Evolutionary conservation across 805 yeast species (phyloP).

Genomic region (Zygotorulaspora sp.): DNA sequence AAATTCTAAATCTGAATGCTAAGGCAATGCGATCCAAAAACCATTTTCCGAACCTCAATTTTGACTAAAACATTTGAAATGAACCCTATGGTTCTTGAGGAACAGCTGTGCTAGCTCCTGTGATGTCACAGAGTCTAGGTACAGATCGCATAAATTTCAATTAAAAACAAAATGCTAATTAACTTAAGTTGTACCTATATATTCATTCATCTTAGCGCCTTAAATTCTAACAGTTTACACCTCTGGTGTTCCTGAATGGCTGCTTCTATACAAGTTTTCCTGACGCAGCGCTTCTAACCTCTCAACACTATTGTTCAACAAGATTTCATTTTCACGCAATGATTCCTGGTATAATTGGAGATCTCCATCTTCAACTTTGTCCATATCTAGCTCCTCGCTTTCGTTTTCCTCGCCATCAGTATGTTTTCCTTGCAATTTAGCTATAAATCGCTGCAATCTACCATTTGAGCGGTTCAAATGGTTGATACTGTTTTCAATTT

Average conservation of each 20-base stretch:
- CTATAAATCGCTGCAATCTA: conserved; percentile 42
- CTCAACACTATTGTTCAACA: conserved; percentile 47
- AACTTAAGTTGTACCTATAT: no score
- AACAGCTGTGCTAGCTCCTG: no score
- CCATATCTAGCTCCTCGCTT: conserved; percentile 27
- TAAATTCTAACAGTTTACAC: no score
- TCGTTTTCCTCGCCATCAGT: conserved; percentile 25
- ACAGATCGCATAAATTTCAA: no score
- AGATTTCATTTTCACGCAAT: conserved; percentile 50
- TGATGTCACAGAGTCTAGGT: no score
- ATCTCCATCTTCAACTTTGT: conserved; percentile 41
- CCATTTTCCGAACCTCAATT: no score
- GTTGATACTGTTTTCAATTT: conserved; percentile 40
- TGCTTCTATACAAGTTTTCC: conserved; percentile 46
- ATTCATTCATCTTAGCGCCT: no score
- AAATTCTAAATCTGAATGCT: no score
- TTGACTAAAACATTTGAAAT: no score
- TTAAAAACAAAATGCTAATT: no score
- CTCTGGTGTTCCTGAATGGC: conserved; percentile 10
- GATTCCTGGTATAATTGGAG: conserved; percentile 50
- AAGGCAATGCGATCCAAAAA: no score
- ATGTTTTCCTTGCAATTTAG: conserved; percentile 28
- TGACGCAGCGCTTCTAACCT: conserved; percentile 43
- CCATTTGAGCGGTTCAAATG: conserved; percentile 51
- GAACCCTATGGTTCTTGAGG: no score